Base-by-base conservation (phyloP, 2,329 filamentous ascomycete species). In the Didymella keratinophila region DNA sequence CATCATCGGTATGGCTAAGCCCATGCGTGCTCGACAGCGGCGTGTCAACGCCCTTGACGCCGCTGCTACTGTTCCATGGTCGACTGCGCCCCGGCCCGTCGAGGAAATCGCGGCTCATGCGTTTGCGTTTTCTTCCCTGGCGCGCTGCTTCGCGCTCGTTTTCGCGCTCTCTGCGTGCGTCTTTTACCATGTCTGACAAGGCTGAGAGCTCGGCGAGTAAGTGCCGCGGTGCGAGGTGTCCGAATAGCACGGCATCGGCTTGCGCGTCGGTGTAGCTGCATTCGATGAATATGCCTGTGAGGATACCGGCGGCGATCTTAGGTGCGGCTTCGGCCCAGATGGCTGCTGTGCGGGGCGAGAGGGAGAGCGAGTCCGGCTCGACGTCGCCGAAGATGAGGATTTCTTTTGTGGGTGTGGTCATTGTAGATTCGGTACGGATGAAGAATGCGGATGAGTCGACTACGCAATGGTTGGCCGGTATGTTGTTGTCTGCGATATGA, bases 371-470 rank as follows among this genome's bases (percentile, higher is more conserved):
- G 76, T 99, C 95, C 0, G 95, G 93, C 72, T 99, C 95, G 36
- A 98, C 91, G 66, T 99, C 95, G 18, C 95, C 95, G 73, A 97
- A 98, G 47, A 99, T 91, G 59, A 99, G 85, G 2, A 98, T 86
- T 77, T 99, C 94, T 23, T 68, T 70, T 42, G 74, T 71, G 1
- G 74, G 70, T 0, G 74, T 73, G 1, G 69, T 69, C 2, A 68
- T 55, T 4, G 72, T 69, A 0, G 79, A 74, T 32, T 89, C 81
- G 59, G 95, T 90, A 36, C 92, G 90, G 64, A 99, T 90, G 76
- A 99, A 98, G 77, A 93, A 98, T 0, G 92, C 94, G 18, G 93
- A 95, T 63, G 92, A 96, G 74, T 97, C 92, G 60, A 92, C 89
- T 1, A 93, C 90, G 67, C 89, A 93, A 76, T 75, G 70, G 28